Evolutionary conservation across 352 stramenopile genomes (phyloP).

Genomic region (Globisporangium solare): DNA sequence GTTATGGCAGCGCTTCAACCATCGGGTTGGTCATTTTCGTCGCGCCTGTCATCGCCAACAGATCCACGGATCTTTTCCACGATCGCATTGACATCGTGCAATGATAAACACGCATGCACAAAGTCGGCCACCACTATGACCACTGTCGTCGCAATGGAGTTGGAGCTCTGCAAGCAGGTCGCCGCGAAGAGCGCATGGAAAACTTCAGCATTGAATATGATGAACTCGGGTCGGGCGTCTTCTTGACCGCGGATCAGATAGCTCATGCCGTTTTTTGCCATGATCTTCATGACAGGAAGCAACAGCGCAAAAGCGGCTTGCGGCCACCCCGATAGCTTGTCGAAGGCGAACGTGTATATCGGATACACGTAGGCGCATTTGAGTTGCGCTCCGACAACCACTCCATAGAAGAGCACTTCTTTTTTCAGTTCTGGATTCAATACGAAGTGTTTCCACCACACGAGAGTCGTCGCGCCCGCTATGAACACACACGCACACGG

Average conservation of each 20-base stretch:
- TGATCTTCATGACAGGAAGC: constrained; percentile 1
- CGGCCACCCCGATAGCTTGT: background rate
- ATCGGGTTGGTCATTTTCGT: background rate
- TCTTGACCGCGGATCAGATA: background rate
- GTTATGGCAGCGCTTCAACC: too few relatives aligned
- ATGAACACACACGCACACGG: background rate
- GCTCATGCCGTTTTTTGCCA: background rate
- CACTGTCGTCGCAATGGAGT: background rate
- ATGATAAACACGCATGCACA: background rate
- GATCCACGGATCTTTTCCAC: background rate
- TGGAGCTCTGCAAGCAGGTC: constrained; percentile 3
- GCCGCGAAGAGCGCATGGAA: constrained; percentile 12
- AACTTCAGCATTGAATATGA: constrained; percentile 16
- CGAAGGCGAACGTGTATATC: background rate
- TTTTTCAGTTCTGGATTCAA: too few relatives aligned
- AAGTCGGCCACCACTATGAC: background rate
- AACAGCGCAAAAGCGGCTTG: background rate
- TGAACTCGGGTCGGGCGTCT: constrained; percentile 3
- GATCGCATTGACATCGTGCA: background rate
- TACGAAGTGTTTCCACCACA: background rate
- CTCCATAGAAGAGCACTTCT: background rate
- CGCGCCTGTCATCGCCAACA: background rate
- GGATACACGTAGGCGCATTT: background rate
- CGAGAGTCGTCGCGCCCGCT: too few relatives aligned
- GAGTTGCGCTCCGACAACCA: background rate